These are phyloP conservation scores for Fonsecaea erecta DNA, from an alignment of 2,329 filamentous ascomycete genomes.

Conservation along the genomic window DNA sequence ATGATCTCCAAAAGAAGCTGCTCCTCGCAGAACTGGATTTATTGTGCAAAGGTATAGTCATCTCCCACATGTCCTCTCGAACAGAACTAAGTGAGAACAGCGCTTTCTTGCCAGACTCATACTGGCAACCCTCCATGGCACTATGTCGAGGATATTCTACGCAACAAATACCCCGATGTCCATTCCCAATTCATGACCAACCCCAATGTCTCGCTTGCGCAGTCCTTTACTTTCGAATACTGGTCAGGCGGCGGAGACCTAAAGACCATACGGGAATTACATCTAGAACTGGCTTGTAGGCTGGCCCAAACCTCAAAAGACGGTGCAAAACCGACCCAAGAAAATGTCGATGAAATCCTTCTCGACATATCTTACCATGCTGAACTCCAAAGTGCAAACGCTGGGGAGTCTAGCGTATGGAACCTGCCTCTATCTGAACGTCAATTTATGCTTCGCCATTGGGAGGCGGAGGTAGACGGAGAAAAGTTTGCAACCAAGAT, in stretches of 20 bases:
- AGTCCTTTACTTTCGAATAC: conserved; percentile 38
- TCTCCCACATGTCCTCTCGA: background rate
- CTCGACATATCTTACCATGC: conserved; percentile 26
- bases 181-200: conserved; percentile 29
- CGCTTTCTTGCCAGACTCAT: conserved; percentile 20
- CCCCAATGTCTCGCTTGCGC: conserved; percentile 14
- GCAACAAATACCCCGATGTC: conserved; percentile 17
- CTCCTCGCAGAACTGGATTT: conserved; percentile 18
- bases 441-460: conserved; percentile 26
- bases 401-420: conserved; percentile 32
- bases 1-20: conserved; percentile 15
- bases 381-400: conserved; percentile 14
- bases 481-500: conserved; percentile 23
- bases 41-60: conserved; percentile 28
- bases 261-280: conserved; percentile 35
- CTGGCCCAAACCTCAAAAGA: conserved; percentile 10
- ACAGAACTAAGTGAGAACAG: conserved; percentile 9
- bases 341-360: conserved; percentile 21
- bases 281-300: conserved; percentile 35
- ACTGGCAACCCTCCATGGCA: conserved; percentile 27
- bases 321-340: background rate
- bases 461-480: conserved; percentile 31
- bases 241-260: conserved; percentile 40
- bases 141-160: conserved; percentile 23
- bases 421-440: conserved; percentile 29